phyloP scores from a whole-genome alignment of 2,329 filamentous ascomycete genomes.

The Penicillium sp. region DNA sequence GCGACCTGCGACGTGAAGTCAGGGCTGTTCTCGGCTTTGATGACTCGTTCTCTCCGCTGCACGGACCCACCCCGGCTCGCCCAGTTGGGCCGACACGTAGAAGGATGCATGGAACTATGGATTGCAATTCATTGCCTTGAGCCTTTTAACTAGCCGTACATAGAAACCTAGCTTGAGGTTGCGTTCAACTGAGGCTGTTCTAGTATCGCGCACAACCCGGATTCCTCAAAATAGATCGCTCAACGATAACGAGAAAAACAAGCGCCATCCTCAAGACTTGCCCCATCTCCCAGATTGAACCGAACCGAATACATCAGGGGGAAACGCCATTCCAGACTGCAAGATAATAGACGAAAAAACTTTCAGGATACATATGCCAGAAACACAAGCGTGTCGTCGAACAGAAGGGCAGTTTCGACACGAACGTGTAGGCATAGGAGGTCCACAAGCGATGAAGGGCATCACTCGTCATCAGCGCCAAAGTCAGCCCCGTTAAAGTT shows the following conservation, averaged over 20 bases:
- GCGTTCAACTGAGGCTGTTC: constrained; percentile 1
- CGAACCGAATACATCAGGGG: constrained; percentile 9
- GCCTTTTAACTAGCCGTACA: neutral
- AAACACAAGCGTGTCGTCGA: neutral
- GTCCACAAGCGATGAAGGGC: too few species aligned
- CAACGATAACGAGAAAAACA: constrained; percentile 2
- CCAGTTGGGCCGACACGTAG: too few species aligned
- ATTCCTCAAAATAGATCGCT: constrained; percentile 6
- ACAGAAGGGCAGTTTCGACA: neutral
- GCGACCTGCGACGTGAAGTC: too few species aligned
- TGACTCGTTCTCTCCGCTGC: too few species aligned
- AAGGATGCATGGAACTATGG: too few species aligned
- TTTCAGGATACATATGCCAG: constrained; percentile 7
- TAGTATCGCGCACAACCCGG: neutral
- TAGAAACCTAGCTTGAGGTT: neutral
- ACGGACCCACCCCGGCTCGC: too few species aligned
- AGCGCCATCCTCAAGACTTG: neutral
- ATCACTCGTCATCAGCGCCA: constrained; percentile 33
- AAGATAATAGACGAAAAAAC: constrained; percentile 7
- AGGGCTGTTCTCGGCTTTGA: too few species aligned
- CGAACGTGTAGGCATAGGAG: neutral
- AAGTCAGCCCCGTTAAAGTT: constrained; percentile 32
- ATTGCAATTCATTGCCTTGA: too few species aligned
- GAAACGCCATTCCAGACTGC: constrained; percentile 12
- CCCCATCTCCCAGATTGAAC: constrained; percentile 7